Evolutionary conservation across 2,329 filamentous ascomycete genomes (phyloP).

Genomic region (Dactylellina leptospora): DNA sequence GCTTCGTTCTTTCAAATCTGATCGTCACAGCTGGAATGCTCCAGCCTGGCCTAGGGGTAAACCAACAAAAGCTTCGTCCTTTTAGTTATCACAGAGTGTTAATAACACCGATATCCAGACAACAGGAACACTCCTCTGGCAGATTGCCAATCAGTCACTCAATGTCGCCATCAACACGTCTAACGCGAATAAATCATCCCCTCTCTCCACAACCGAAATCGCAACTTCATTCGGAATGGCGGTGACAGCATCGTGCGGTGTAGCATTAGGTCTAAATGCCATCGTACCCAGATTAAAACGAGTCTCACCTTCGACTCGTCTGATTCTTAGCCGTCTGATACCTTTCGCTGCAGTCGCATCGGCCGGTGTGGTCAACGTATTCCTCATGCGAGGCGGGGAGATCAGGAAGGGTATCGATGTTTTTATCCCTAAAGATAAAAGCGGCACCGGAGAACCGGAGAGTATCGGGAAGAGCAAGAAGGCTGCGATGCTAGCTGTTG

Average conservation of each 20-base stretch:
- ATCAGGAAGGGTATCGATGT: conserved; percentile 93
- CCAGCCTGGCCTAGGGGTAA: conserved; percentile 80
- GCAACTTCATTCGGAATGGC: conserved; percentile 90
- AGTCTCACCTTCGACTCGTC: conserved; percentile 76
- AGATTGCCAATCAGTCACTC: conserved; percentile 94
- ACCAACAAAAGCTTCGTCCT: too few relatives aligned
- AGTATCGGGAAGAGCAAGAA: conserved; percentile 86
- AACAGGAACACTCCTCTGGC: conserved; percentile 85
- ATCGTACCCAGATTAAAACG: conserved; percentile 83
- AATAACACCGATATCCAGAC: conserved; percentile 28
- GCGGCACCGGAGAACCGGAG: conserved; percentile 69
- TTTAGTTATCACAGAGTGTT: too few relatives aligned
- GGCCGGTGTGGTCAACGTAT: conserved; percentile 91
- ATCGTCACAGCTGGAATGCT: conserved; percentile 97
- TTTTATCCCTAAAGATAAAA: conserved; percentile 70
- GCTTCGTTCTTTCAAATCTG: conserved; percentile 90
- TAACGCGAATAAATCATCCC: conserved; percentile 97
- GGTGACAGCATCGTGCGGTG: conserved; percentile 90
- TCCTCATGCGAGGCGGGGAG: conserved; percentile 96
- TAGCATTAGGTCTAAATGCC: conserved; percentile 89
- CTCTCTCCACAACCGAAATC: conserved; percentile 80
- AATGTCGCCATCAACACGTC: conserved; percentile 98
- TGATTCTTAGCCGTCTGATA: conserved; percentile 83
- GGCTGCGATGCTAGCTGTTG: conserved; percentile 87
- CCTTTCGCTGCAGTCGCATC: conserved; percentile 95